Evolutionary conservation across 768 basidiomycete species (phyloP).

Genomic region (Suillus clintonianus): DNA sequence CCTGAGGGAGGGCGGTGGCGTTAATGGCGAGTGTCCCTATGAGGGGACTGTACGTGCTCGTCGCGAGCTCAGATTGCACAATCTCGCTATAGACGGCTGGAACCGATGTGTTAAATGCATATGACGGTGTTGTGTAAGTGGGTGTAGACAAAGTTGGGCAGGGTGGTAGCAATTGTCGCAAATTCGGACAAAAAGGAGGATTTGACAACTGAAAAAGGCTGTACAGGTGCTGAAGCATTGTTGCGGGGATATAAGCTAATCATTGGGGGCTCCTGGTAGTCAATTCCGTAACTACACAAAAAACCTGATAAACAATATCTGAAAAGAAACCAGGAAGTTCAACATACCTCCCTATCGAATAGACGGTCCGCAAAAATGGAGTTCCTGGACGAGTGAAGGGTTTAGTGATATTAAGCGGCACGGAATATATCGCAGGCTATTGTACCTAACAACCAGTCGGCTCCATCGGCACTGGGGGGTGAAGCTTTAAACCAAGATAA

Average conservation of each 20-base stretch:
- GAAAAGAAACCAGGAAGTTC: not conserved
- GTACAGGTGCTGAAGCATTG: constrained; percentile 44
- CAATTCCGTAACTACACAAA: constrained; percentile 65
- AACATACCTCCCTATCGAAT: constrained; percentile 72
- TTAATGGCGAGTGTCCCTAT: constrained; percentile 45
- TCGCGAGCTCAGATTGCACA: constrained; percentile 63
- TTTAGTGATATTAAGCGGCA: not conserved
- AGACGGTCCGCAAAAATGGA: constrained; percentile 74
- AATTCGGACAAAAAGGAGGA: constrained; percentile 62
- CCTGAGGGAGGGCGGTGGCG: constrained; percentile 56
- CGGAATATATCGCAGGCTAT: not conserved
- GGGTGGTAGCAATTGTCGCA: constrained; percentile 63
- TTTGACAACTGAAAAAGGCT: constrained; percentile 43
- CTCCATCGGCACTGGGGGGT: constrained; percentile 67
- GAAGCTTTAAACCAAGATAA: constrained; percentile 72
- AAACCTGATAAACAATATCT: constrained; percentile 6
- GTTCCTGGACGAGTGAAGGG: constrained; percentile 40
- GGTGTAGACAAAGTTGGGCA: constrained; percentile 79
- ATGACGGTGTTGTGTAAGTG: constrained; percentile 60
- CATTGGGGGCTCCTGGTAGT: constrained; percentile 70
- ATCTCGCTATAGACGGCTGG: constrained; percentile 54
- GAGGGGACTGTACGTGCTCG: constrained; percentile 68
- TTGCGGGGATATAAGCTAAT: constrained; percentile 72
- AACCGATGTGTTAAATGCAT: constrained; percentile 70
- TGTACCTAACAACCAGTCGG: constrained; percentile 83